Conservation (phyloP, 768 basidiomycete genomes). For the Leccinellum albellum region DNA sequence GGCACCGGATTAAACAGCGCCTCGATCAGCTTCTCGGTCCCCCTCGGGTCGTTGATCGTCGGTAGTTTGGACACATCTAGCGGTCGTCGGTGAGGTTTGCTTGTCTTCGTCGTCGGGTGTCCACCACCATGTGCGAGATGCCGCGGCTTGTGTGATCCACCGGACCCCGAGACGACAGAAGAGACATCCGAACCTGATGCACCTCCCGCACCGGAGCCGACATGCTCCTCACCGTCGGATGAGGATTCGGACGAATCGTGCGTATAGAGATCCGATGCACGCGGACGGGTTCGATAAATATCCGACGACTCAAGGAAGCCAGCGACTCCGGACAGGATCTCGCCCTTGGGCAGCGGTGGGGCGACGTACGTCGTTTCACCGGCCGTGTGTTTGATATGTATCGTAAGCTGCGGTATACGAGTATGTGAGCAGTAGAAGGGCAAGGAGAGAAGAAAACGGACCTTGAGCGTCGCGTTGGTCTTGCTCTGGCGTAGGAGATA, state of each 20-base stretch:
- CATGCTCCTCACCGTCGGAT: slow-evolving; percentile 14
- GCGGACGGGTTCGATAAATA: slow-evolving; percentile 48
- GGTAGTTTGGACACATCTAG: slow-evolving; percentile 41
- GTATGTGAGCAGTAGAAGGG: neutral
- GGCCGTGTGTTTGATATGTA: slow-evolving; percentile 51
- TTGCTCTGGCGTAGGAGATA: slow-evolving; percentile 71
- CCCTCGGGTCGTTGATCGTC: slow-evolving; percentile 52
- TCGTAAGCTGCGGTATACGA: slow-evolving; percentile 44
- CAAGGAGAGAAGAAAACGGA: slow-evolving; percentile 19
- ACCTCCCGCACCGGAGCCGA: neutral
- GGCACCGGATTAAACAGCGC: slow-evolving; percentile 73
- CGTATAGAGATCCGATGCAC: slow-evolving; percentile 45
- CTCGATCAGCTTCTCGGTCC: slow-evolving; percentile 73
- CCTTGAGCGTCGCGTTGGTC: slow-evolving; percentile 76
- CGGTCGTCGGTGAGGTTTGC: slow-evolving; percentile 24
- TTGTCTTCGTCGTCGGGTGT: slow-evolving; percentile 8
- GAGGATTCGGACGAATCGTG: slow-evolving; percentile 26
- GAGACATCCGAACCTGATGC: slow-evolving; percentile 19
- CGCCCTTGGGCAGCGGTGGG: slow-evolving; percentile 67
- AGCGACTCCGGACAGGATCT: slow-evolving; percentile 66
- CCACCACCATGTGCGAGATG: neutral
- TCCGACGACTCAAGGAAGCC: slow-evolving; percentile 55
- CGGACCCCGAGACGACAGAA: slow-evolving; percentile 17
- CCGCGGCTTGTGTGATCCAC: neutral
- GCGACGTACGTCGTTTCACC: slow-evolving; percentile 56